Percentiles rank a stretch among this genome's conserved stretches.
phyloP scores from a whole-genome alignment of 164 flowering plant genomes.

The Pachysandra terminalis region DNA sequence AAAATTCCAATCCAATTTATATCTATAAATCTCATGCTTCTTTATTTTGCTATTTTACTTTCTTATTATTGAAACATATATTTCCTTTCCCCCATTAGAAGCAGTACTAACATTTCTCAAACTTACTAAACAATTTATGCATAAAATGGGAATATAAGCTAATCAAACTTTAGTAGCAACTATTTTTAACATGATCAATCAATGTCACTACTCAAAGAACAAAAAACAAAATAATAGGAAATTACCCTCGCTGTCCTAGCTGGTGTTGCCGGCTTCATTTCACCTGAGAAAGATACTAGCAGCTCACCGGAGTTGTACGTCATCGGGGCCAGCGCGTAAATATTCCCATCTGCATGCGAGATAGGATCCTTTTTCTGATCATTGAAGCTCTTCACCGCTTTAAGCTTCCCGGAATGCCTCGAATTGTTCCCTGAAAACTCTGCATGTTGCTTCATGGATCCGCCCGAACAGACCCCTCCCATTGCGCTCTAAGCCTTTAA shows the following conservation, averaged over 20 bases:
- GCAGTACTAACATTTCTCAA: too few species aligned
- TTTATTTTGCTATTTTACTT: too few species aligned
- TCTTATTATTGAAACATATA: background rate
- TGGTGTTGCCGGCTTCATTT: slow-evolving; percentile 50
- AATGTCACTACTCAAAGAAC: too few species aligned
- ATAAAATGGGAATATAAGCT: background rate
- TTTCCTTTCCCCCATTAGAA: background rate
- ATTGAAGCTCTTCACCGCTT: slow-evolving; percentile 20
- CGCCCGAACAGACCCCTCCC: slow-evolving; percentile 63
- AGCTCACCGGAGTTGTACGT: slow-evolving; percentile 32
- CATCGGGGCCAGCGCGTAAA: slow-evolving; percentile 1
- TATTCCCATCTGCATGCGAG: slow-evolving; percentile 10
- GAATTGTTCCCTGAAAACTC: slow-evolving; percentile 18
- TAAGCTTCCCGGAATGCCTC: slow-evolving; percentile 34
- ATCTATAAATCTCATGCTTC: too few species aligned
- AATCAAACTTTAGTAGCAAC: background rate
- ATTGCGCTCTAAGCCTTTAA: slow-evolving; percentile 17
- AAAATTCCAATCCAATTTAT: too few species aligned
- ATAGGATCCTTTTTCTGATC: slow-evolving; percentile 14
- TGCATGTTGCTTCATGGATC: slow-evolving; percentile 17
- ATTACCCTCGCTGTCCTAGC: slow-evolving; percentile 39
- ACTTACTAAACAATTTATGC: background rate
- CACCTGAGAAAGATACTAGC: slow-evolving; percentile 31
- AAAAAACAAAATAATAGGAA: background rate
- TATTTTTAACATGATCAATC: too few species aligned